A percentile compares a stretch with the other conserved stretches of the same genome.
Evolutionary conservation across 2,329 filamentous ascomycete genomes (phyloP).

Genomic region (Fusarium sp.): DNA sequence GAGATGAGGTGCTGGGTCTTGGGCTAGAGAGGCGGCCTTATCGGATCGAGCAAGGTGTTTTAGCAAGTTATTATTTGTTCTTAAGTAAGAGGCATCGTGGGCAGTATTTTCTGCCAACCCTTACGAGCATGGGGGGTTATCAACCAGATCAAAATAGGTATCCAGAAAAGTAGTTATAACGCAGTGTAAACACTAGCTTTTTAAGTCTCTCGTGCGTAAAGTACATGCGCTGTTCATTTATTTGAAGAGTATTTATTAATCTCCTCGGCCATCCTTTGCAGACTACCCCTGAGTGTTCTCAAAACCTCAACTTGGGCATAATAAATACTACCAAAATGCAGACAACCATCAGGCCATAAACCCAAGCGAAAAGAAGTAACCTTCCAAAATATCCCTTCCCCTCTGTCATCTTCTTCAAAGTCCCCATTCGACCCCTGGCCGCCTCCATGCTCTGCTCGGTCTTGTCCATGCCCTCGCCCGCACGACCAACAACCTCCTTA

Average conservation of each 20-base stretch:
- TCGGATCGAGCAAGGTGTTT: background rate
- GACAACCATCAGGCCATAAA: conserved; percentile 83
- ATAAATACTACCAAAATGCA: conserved; percentile 86
- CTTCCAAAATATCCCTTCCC: conserved; percentile 89
- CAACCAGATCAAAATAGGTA: background rate
- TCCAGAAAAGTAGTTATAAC: background rate
- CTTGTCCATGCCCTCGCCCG: conserved; percentile 80
- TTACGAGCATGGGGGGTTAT: background rate
- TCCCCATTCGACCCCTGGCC: conserved; percentile 82
- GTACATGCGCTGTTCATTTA: background rate
- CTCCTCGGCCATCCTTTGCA: background rate
- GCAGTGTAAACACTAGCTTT: conserved; percentile 1
- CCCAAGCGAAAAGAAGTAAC: conserved; percentile 86
- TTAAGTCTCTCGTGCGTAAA: background rate
- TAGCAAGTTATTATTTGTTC: background rate
- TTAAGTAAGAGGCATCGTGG: background rate
- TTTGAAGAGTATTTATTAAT: background rate
- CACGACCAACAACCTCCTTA: conserved; percentile 78
- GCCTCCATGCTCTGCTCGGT: conserved; percentile 82
- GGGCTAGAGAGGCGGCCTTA: background rate
- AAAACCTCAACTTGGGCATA: conserved; percentile 90
- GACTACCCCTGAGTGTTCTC: conserved; percentile 34
- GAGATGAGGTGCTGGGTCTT: background rate
- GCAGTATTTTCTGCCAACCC: background rate
- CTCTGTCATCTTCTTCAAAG: conserved; percentile 83